Evolutionary conservation across 148 eudicot species (phyloP), one percentile per base, ranked within the genome.

Genomic region (Vaccinium corymbosum): DNA sequence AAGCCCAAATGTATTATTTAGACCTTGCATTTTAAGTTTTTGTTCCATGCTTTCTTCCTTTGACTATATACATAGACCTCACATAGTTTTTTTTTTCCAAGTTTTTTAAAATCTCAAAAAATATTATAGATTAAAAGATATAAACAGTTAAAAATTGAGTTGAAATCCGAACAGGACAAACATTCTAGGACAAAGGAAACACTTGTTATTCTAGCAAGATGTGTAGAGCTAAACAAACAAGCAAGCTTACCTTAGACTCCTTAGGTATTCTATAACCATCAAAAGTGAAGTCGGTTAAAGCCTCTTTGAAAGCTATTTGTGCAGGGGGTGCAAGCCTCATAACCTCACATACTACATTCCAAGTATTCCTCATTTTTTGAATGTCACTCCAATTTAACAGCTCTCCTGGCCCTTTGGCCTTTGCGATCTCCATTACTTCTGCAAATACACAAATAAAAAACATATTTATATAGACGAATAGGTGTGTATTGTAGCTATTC

Each of bases 301-400:
- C 90, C 68, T 86, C 88, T 82, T 84, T 82, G 72, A 86, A 88
- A 22, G 79, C 52, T 20, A 85, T 80, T 38, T 32, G 48, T 53
- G 75, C 48, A 4, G 90, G 90, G 50, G 90, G 88, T 7, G 49
- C 27, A 48, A 86, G 38, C 84, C 88, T 86, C 90, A 86, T 79
- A 22, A 80, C 87, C 74, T 88, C 88, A 16, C 80, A 79, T 7
- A 82, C 90, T 25, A 88, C 87, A 50, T 85, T 82, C 88, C 88
- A 89, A 10, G 88, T 59, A 85, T 84, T 86, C 38, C 38, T 84
- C 90, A 86, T 82, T 85, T 88, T 85, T 81, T 88, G 87, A 12
- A 88, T 27, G 75, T 88, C 89, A 49, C 76, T 79, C 89, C 87
- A 80, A 49, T 83, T 78, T 20, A 88, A 83, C 62, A 46, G 46